These are phyloP conservation scores for Coniferiporia weirii DNA, from an alignment of 1,284 basidiomycete species.

Conservation along the genomic window DNA sequence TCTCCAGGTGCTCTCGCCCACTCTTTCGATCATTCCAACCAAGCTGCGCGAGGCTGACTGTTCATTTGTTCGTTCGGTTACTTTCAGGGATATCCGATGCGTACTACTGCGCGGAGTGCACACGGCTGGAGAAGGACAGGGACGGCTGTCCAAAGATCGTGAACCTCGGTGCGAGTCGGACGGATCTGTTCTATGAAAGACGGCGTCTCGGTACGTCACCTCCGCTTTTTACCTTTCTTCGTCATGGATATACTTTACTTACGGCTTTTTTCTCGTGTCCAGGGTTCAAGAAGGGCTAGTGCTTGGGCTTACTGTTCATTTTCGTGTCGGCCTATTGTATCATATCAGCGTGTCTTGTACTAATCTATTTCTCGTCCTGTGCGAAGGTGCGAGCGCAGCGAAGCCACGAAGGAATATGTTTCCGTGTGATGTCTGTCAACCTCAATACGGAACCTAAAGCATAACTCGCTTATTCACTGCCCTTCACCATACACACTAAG, in stretches of 20 bases:
- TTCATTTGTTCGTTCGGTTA: background rate
- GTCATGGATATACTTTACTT: background rate
- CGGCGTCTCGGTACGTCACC: conserved; percentile 56
- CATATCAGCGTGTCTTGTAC: background rate
- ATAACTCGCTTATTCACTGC: background rate
- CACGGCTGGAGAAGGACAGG: conserved; percentile 92
- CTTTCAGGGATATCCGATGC: conserved; percentile 87
- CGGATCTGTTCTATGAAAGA: conserved; percentile 86
- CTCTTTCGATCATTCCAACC: background rate
- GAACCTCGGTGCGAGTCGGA: conserved; percentile 87
- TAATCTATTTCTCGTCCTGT: background rate
- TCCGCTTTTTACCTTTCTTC: background rate
- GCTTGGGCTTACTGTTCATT: too few relatives aligned
- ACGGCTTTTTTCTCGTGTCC: background rate
- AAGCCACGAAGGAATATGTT: too few relatives aligned
- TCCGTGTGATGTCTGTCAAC: too few relatives aligned
- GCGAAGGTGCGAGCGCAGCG: background rate
- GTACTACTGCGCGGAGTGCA: conserved; percentile 97
- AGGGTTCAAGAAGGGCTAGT: conserved; percentile 79
- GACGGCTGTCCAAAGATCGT: conserved; percentile 99
- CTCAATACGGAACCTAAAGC: too few relatives aligned
- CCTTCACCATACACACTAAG: background rate
- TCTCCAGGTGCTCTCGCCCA: conserved; percentile 64
- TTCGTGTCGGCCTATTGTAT: too few relatives aligned
- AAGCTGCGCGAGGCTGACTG: background rate